Percentiles rank a stretch among this genome's conserved stretches.
These are phyloP conservation scores for Leccinum insigne DNA, from an alignment of 1,284 basidiomycete genomes.

Conservation along the genomic window DNA sequence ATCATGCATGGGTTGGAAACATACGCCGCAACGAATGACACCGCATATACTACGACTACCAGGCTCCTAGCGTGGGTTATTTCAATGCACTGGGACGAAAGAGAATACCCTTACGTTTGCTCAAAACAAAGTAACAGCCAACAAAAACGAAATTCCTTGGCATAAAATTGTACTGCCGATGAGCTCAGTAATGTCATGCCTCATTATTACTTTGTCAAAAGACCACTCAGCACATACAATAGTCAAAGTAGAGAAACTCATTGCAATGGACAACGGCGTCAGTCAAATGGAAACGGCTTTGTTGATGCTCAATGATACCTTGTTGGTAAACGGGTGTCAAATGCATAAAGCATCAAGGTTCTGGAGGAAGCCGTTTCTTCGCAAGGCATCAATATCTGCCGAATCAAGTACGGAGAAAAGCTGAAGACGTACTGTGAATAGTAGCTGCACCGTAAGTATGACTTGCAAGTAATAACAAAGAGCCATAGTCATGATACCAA, in stretches of 20 bases:
- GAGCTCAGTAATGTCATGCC: background rate
- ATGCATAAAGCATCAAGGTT: too few species aligned
- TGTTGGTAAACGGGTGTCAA: too few species aligned
- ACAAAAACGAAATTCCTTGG: conserved; percentile 47
- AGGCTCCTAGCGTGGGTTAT: background rate
- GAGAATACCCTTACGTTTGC: conserved; percentile 50
- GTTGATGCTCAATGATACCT: too few species aligned
- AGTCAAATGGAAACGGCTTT: too few species aligned
- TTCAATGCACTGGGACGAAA: background rate
- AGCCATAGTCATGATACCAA: too few species aligned
- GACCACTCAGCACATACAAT: conserved; percentile 40
- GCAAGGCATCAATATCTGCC: too few species aligned
- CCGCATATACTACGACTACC: conserved; percentile 54
- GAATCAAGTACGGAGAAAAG: too few species aligned
- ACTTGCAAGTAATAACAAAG: too few species aligned
- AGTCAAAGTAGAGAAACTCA: conserved; percentile 57
- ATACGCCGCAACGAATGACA: conserved; percentile 68
- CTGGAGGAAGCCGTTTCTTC: too few species aligned
- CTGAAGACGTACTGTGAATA: too few species aligned
- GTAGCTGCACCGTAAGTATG: too few species aligned
- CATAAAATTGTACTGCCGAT: conserved; percentile 52
- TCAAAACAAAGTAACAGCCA: conserved; percentile 59
- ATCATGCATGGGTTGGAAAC: conserved; percentile 19
- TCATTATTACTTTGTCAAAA: background rate
- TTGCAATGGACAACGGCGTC: conserved; percentile 25